Base-by-base conservation (phyloP, 225 moss, liverwort and hornwort species). In the Polytrichum commune region DNA sequence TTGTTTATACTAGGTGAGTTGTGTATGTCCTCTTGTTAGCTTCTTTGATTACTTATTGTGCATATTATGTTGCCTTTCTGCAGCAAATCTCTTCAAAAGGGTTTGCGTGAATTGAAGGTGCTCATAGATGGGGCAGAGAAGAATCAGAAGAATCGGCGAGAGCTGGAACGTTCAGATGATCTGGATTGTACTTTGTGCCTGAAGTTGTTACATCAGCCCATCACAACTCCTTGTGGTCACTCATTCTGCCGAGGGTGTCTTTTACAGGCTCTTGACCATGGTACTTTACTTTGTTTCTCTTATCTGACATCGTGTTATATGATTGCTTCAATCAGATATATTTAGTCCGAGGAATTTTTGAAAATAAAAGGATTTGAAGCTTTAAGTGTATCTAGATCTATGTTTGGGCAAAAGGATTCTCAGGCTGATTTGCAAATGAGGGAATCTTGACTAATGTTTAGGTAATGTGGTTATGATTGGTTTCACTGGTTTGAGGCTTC, bases 161-260 rank as follows among this genome's bases (percentile, higher is more conserved):
- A 83, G 79, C 53, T 96, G 72, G 82, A 90, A 73, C 89, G 84
- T 6, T 93, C 87, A 60, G 93, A 96, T 68, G 96, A 93, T 67
- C 76, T 93, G 61, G 96, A 96, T 70, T 96, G 96, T 74, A 96
- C 84, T 23, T 76, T 96, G 58, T 96, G 96, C 81, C 81, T 96
- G 53, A 93, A 96, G 84, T 79, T 93, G 65, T 81, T 96, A 19
- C 87, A 92, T 75, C 83, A 86, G 71, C 93, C 92, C 28, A 78
- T 96, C 72, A 93, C 96, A 22, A 96, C 96, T 19, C 93, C 93
- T 23, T 96, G 93, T 76, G 96, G 96, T 38, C 96, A 96, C 70
- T 90, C 93, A 1, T 96, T 78, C 75, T 96, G 96, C 72, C 89
- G 93, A 19, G 83, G 79, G 27, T 96, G 93, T 70, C 83, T 96